Evolutionary conservation across 352 stramenopile genomes (phyloP).

Genomic region (Pythium volutum): DNA sequence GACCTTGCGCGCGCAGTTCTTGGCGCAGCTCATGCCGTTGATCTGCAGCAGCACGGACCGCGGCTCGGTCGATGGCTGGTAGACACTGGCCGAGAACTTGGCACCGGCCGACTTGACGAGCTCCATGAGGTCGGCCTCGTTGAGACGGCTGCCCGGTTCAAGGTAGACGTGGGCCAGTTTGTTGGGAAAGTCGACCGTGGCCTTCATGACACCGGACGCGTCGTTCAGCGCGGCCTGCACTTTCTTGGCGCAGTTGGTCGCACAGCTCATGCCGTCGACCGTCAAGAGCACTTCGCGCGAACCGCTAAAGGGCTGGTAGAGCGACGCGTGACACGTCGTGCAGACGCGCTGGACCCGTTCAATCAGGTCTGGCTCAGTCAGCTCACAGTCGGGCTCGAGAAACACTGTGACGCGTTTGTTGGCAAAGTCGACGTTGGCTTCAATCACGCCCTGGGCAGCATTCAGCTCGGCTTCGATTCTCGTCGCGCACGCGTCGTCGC

Average conservation of each 20-base stretch:
- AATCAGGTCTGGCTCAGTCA: slow-evolving; percentile 73
- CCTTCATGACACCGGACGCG: slow-evolving; percentile 62
- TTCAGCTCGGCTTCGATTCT: slow-evolving; percentile 61
- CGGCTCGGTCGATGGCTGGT: slow-evolving; percentile 34
- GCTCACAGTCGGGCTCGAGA: slow-evolving; percentile 48
- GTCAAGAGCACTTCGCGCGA: slow-evolving; percentile 75
- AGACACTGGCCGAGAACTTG: slow-evolving; percentile 63
- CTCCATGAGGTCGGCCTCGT: slow-evolving; percentile 58
- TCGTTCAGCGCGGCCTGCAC: slow-evolving; percentile 65
- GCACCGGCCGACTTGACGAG: slow-evolving; percentile 49
- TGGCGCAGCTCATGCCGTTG: slow-evolving; percentile 77
- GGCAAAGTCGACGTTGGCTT: slow-evolving; percentile 65
- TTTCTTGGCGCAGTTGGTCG: slow-evolving; percentile 70
- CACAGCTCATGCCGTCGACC: slow-evolving; percentile 78
- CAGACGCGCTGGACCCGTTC: slow-evolving; percentile 45
- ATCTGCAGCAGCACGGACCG: slow-evolving; percentile 57
- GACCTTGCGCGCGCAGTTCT: slow-evolving; percentile 78
- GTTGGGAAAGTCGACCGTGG: slow-evolving; percentile 73
- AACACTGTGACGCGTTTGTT: slow-evolving; percentile 73
- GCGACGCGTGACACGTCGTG: slow-evolving; percentile 48
- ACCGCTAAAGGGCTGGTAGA: slow-evolving; percentile 68
- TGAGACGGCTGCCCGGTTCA: slow-evolving; percentile 62
- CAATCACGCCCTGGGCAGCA: slow-evolving; percentile 48
- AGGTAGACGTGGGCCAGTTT: slow-evolving; percentile 78
- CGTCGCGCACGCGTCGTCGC: slow-evolving; percentile 54